phyloP scores from a whole-genome alignment of 106 monocot genomes.

The Agapanthus africanus region DNA sequence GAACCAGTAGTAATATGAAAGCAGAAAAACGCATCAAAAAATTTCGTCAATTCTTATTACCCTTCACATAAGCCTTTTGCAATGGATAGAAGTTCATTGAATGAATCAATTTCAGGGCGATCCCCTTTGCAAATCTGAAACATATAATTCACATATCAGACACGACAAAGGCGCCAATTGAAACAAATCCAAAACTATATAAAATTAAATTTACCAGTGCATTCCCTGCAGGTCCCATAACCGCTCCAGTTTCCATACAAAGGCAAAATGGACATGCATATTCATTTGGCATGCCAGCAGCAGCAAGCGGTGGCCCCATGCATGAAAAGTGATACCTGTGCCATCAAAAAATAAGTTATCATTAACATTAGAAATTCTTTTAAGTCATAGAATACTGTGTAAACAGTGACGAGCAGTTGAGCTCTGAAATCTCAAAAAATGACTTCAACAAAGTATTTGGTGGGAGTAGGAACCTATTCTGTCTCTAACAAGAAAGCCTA shows the following conservation, averaged over 20 bases:
- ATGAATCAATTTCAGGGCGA: constrained; percentile 43
- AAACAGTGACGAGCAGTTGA: too few relatives aligned
- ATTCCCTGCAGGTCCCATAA: constrained; percentile 26
- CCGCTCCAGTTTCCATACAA: constrained; percentile 42
- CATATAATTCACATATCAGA: constrained; percentile 7
- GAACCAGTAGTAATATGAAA: not conserved
- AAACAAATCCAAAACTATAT: too few relatives aligned
- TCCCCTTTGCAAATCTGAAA: constrained; percentile 45
- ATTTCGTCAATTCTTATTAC: constrained; percentile 27
- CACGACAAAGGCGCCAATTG: not conserved
- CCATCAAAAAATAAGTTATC: not conserved
- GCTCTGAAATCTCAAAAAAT: too few relatives aligned
- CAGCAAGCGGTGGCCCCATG: constrained; percentile 29
- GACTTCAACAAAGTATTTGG: too few relatives aligned
- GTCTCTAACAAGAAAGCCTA: not conserved
- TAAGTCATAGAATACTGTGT: too few relatives aligned
- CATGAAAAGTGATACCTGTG: constrained; percentile 72
- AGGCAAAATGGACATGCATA: constrained; percentile 52
- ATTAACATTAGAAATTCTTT: too few relatives aligned
- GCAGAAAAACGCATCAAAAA: not conserved
- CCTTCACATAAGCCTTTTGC: constrained; percentile 31
- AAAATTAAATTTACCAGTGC: constrained; percentile 45
- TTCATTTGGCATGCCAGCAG: constrained; percentile 26
- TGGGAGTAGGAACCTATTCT: not conserved
- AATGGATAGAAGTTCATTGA: constrained; percentile 34